phyloP scores from a whole-genome alignment of 345 rosid species.

The Laguncularia racemosa region DNA sequence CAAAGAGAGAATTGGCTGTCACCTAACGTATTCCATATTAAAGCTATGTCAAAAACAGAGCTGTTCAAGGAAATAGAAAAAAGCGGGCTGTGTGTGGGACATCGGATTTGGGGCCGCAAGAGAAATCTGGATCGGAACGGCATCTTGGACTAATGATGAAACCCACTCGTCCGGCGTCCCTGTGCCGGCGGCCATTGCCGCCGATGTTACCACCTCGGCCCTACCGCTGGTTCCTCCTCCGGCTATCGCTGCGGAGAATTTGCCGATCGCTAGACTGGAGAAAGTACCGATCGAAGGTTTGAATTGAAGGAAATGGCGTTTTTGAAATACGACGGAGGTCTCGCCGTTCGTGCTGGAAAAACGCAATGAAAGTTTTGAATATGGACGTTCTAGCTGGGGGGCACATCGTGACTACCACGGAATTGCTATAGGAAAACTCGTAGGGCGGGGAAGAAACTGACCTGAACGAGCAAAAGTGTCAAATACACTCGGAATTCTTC shows the following conservation, averaged over 20 bases:
- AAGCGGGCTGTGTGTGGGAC: no score
- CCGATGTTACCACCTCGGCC: slow-evolving; percentile 32
- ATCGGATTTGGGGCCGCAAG: no score
- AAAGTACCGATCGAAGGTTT: slow-evolving; percentile 46
- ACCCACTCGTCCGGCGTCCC: slow-evolving; percentile 29
- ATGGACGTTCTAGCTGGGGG: slow-evolving; percentile 99
- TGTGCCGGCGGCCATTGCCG: slow-evolving; percentile 44
- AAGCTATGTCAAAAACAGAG: no score
- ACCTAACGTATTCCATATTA: slow-evolving; percentile 91
- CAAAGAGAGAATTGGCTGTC: slow-evolving; percentile 66
- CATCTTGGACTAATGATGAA: slow-evolving; percentile 78
- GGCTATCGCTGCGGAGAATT: slow-evolving; percentile 25
- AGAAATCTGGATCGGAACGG: slow-evolving; percentile 93
- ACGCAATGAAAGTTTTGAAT: slow-evolving; percentile 74
- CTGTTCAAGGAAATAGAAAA: no score
- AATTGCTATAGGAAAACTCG: slow-evolving; percentile 94
- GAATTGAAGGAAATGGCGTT: slow-evolving; percentile 36
- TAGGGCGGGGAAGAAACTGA: no score
- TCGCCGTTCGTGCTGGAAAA: slow-evolving; percentile 96
- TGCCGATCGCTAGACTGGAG: slow-evolving; percentile 33
- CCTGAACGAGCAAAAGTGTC: no score
- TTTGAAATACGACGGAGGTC: slow-evolving; percentile 81
- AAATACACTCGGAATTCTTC: no score
- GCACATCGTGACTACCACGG: slow-evolving; percentile 87
- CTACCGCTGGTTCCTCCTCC: slow-evolving; percentile 30